These are phyloP conservation scores for Hirsutella minnesotensis DNA, from an alignment of 2,329 filamentous ascomycete genomes.

Conservation along the genomic window DNA sequence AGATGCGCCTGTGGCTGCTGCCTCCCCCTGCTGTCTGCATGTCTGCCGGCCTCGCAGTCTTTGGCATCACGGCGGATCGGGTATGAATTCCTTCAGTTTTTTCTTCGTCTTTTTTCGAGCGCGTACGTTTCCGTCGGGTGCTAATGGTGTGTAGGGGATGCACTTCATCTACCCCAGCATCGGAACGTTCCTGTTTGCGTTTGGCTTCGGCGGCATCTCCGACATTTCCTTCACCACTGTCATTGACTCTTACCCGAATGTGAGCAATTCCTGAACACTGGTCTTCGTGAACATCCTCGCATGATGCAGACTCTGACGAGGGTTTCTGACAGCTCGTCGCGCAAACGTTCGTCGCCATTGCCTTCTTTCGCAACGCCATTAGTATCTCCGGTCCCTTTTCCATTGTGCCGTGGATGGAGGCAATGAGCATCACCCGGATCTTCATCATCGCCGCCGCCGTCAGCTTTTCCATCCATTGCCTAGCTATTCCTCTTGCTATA, in stretches of 20 bases:
- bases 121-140: not conserved
- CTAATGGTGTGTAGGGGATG: conserved; percentile 22
- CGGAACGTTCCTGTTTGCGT: conserved; percentile 22
- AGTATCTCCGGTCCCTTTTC: conserved; percentile 17
- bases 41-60: conserved; percentile 25
- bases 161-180: conserved; percentile 28
- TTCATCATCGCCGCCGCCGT: conserved; percentile 14
- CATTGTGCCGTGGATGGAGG: conserved; percentile 17
- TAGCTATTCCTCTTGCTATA: conserved; percentile 17
- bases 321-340: not conserved
- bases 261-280: conserved; percentile 2
- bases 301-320: not conserved
- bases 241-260: conserved; percentile 20
- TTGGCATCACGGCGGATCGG: conserved; percentile 21
- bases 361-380: conserved; percentile 19
- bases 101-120: not conserved
- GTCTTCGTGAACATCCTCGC: not conserved
- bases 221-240: conserved; percentile 23
- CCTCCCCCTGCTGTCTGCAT: conserved; percentile 18
- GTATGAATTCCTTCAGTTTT: conserved; percentile 11
- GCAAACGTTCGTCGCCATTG: conserved; percentile 17
- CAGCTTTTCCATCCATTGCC: conserved; percentile 10
- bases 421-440: conserved; percentile 18
- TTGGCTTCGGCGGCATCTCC: conserved; percentile 24
- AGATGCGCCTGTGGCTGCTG: conserved; percentile 26